phyloP scores from a whole-genome alignment of 2,329 filamentous ascomycete genomes.

The Alternaria tenuissima region DNA sequence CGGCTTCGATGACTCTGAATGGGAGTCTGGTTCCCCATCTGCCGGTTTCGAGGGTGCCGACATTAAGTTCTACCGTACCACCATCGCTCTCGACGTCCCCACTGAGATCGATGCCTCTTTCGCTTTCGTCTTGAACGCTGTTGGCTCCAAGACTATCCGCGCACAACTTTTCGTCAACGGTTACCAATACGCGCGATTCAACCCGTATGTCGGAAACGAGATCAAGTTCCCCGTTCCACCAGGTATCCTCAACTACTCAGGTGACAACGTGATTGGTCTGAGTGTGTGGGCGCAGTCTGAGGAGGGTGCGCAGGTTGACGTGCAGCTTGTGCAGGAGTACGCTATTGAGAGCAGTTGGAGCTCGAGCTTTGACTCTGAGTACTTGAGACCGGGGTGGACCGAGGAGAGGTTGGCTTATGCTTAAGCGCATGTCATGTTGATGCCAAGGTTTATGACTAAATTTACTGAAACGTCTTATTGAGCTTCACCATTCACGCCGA shows the following conservation, averaged over 20 bases:
- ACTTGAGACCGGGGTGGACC: conserved; percentile 62
- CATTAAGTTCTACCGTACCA: conserved; percentile 65
- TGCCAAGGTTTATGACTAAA: too few species aligned
- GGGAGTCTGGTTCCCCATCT: conserved; percentile 50
- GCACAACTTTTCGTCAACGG: conserved; percentile 70
- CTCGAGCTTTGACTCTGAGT: conserved; percentile 58
- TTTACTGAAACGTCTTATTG: too few species aligned
- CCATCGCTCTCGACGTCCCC: conserved; percentile 61
- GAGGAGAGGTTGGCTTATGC: conserved; percentile 45
- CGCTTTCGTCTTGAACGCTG: conserved; percentile 62
- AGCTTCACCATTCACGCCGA: too few species aligned
- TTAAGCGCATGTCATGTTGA: conserved; percentile 10
- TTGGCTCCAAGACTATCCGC: conserved; percentile 56
- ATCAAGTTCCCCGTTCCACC: conserved; percentile 67
- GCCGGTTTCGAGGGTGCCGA: conserved; percentile 60
- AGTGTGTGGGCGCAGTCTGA: conserved; percentile 68
- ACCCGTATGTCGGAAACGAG: conserved; percentile 69
- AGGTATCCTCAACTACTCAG: conserved; percentile 65
- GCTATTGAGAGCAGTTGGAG: conserved; percentile 63
- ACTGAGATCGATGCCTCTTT: conserved; percentile 64
- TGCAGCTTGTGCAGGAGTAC: conserved; percentile 64
- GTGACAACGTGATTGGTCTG: conserved; percentile 65
- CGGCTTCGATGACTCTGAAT: conserved; percentile 60
- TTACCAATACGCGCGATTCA: conserved; percentile 69
- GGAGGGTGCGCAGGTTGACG: conserved; percentile 59